These are phyloP conservation scores for Pittosporum tobira DNA, from an alignment of 129 eudicot genomes.

Conservation along the genomic window DNA sequence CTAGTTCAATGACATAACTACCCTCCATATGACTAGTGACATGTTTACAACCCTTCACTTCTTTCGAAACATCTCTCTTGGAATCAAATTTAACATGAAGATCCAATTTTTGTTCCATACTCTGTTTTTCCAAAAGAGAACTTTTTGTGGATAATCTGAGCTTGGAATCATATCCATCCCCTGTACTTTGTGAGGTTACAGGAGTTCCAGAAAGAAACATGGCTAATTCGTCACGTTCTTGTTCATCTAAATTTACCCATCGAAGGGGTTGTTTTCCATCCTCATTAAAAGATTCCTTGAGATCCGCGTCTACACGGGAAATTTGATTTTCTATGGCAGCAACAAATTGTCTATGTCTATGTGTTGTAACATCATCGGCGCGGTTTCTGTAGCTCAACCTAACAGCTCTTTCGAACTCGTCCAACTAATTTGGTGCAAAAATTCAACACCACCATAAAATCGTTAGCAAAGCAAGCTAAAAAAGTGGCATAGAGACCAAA, in stretches of 20 bases:
- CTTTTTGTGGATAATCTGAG: slow-evolving; percentile 1
- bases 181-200: slow-evolving; percentile 24
- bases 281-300: slow-evolving; percentile 39
- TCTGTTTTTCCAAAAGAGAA: slow-evolving; percentile 12
- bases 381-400: slow-evolving; percentile 55
- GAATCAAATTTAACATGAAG: neutral
- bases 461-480: neutral
- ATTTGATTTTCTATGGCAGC: slow-evolving; percentile 66
- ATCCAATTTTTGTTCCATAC: neutral
- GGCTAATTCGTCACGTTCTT: slow-evolving; percentile 85
- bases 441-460: slow-evolving; percentile 8
- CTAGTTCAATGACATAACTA: slow-evolving; percentile 22
- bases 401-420: slow-evolving; percentile 88
- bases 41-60: slow-evolving; percentile 24
- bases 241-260: slow-evolving; percentile 85
- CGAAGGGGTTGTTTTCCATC: slow-evolving; percentile 57
- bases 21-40: slow-evolving; percentile 12
- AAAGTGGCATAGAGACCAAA: neutral
- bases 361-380: slow-evolving; percentile 41
- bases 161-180: slow-evolving; percentile 23
- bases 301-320: slow-evolving; percentile 52
- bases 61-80: slow-evolving; percentile 9
- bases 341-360: slow-evolving; percentile 72
- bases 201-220: slow-evolving; percentile 65
- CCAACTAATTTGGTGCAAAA: slow-evolving; percentile 41